Base-by-base conservation (phyloP, 1,139 yeast species). In the Meyerozyma elateridarum region DNA sequence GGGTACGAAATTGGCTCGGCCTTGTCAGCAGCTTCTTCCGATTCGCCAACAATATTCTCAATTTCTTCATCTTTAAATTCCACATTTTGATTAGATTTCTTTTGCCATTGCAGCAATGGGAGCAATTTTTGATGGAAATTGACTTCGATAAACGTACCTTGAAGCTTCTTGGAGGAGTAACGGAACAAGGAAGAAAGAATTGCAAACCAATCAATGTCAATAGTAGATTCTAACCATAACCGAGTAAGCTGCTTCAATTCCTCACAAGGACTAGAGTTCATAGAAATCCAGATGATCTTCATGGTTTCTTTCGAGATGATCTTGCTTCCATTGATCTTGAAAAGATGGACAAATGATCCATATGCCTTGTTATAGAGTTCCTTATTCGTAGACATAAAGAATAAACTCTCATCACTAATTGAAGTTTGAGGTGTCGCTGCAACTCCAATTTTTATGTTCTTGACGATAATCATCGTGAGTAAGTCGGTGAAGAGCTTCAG, bases 1-100 rank as follows among this genome's bases (percentile, higher is more conserved):
- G 74, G 76, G 89, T 89, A 83, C 28, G 73, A 66, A 8, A 82
- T 68, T 2, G 84, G 84, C 41, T 81, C 89, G 41, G 70, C 67
- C 35, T 72, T 70, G 28, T 61, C 71, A 15, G 53, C 49, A 5
- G 41, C 48, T 11, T 45, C 52, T 3, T 40, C 43, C 12, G 44
- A 64, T 32, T 50, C 61, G 3, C 54, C 61, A 1, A 67, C 73
- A 31, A 69, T 68, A 29, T 59, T 64, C 37, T 69, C 72, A 25
- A 62, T 59, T 37, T 68, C 76, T 38, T 69, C 75, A 42, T 67
- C 74, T 28, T 55, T 58, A 37, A 69, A 64, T 22, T 60, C 68
- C 18, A 64, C 52, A 12, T 47, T 45, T 15, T 46, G 46, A 15
- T 38, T 41, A 34, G 55, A 55, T 45, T 66, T 65, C 49, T 68